Conservation (phyloP, 2,329 filamentous ascomycete species). For the Pyrenophora graminea region DNA sequence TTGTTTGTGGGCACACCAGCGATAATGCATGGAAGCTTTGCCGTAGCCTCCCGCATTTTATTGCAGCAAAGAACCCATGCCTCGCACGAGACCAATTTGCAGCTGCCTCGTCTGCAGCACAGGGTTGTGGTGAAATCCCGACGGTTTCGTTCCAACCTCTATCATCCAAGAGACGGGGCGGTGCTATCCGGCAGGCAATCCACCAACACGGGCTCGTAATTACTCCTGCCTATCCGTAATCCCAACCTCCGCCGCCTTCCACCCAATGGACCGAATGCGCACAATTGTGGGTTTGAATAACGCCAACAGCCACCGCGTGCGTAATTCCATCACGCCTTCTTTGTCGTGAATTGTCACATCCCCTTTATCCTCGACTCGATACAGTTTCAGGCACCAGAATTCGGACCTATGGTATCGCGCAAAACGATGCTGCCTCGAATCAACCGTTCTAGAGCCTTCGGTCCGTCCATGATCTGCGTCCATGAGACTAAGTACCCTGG, state of each 20-base stretch:
- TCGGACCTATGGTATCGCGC: constrained; percentile 27
- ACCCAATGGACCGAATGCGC: constrained; percentile 7
- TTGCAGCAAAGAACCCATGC: constrained; percentile 22
- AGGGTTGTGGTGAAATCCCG: constrained; percentile 17
- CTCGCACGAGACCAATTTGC: constrained; percentile 22
- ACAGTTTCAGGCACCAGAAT: constrained; percentile 38
- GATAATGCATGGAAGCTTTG: constrained; percentile 18
- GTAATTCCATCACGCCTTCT: constrained; percentile 22
- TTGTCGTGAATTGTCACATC: constrained; percentile 18
- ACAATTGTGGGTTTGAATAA: constrained; percentile 8
- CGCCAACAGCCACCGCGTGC: constrained; percentile 11
- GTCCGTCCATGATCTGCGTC: neutral
- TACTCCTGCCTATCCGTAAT: constrained; percentile 15
- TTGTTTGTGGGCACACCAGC: constrained; percentile 28
- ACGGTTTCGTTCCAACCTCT: neutral
- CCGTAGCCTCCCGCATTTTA: constrained; percentile 22
- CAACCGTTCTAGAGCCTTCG: constrained; percentile 6
- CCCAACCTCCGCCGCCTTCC: constrained; percentile 5
- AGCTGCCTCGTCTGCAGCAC: constrained; percentile 17
- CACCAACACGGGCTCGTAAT: constrained; percentile 7
- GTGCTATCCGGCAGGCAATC: neutral
- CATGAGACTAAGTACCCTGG: neutral
- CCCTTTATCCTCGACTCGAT: constrained; percentile 18
- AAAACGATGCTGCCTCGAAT: constrained; percentile 29
- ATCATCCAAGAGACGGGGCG: constrained; percentile 6